phyloP scores from a whole-genome alignment of 164 flowering plant species.

The Platanus orientalis region DNA sequence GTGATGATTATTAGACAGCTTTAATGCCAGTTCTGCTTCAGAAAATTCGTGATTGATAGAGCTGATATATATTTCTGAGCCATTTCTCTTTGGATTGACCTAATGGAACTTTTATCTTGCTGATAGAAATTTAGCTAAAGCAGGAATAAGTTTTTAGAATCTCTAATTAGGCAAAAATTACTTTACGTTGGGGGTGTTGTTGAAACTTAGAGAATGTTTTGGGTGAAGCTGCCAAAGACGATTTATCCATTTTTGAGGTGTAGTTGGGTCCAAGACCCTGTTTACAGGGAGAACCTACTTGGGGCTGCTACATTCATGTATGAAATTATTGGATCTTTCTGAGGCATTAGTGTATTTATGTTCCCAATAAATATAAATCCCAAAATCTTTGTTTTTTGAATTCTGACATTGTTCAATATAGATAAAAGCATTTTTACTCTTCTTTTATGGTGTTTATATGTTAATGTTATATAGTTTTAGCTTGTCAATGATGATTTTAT shows the following conservation, averaged over 20 bases:
- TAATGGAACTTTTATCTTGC: too few species aligned
- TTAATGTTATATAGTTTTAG: background rate
- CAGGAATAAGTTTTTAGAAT: too few species aligned
- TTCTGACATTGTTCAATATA: too few species aligned
- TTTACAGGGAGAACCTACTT: conserved; percentile 42
- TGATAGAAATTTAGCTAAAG: too few species aligned
- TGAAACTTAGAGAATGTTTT: too few species aligned
- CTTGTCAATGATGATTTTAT: background rate
- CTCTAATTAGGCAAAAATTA: too few species aligned
- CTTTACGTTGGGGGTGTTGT: too few species aligned
- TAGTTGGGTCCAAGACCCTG: conserved; percentile 39
- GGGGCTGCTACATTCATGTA: conserved; percentile 11
- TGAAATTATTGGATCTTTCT: conserved; percentile 6
- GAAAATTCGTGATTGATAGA: conserved; percentile 77
- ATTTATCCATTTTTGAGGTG: conserved; percentile 15
- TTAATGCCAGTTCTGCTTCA: conserved; percentile 96
- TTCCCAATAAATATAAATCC: too few species aligned
- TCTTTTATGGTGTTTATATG: too few species aligned
- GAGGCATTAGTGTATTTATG: background rate
- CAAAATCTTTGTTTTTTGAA: too few species aligned
- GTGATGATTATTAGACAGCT: conserved; percentile 63
- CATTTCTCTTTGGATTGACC: conserved; percentile 1
- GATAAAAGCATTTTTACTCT: too few species aligned
- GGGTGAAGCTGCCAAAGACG: background rate
- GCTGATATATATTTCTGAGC: conserved; percentile 69